phyloP scores from a whole-genome alignment of 2,329 filamentous ascomycete species.

The Arthroderma sp. region DNA sequence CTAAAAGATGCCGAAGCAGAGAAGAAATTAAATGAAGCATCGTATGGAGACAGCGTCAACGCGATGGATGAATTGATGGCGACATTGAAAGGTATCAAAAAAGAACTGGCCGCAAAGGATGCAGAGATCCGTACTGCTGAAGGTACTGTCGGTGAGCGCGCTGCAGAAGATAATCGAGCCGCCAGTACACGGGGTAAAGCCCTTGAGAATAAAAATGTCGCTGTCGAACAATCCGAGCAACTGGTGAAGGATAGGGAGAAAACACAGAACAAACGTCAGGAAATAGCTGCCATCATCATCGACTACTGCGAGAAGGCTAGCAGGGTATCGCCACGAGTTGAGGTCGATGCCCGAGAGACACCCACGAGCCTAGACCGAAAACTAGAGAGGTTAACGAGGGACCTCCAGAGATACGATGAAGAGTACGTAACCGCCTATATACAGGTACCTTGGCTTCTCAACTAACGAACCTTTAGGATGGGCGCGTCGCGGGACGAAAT shows the following conservation, averaged over 20 bases:
- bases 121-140: constrained; percentile 22
- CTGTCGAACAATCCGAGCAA: constrained; percentile 39
- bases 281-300: constrained; percentile 36
- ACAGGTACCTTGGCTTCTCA: not conserved
- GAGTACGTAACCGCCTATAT: constrained; percentile 23
- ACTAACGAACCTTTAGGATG: constrained; percentile 28
- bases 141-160: constrained; percentile 32
- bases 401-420: constrained; percentile 45
- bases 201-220: constrained; percentile 50
- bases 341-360: constrained; percentile 53
- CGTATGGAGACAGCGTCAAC: constrained; percentile 36
- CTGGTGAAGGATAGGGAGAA: constrained; percentile 34
- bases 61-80: constrained; percentile 33
- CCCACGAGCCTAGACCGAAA: constrained; percentile 37
- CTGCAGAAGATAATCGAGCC: constrained; percentile 39
- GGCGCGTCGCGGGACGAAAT: constrained; percentile 56
- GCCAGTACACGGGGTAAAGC: constrained; percentile 40
- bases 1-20: constrained; percentile 46
- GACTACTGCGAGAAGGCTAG: constrained; percentile 44
- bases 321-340: constrained; percentile 43
- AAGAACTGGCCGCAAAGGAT: constrained; percentile 22
- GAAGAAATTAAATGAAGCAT: constrained; percentile 27
- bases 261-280: constrained; percentile 37
- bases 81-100: constrained; percentile 23
- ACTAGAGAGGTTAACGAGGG: constrained; percentile 40